Base-by-base conservation (phyloP, 495 filamentous ascomycete species). In the Coniosporium apollinis region DNA sequence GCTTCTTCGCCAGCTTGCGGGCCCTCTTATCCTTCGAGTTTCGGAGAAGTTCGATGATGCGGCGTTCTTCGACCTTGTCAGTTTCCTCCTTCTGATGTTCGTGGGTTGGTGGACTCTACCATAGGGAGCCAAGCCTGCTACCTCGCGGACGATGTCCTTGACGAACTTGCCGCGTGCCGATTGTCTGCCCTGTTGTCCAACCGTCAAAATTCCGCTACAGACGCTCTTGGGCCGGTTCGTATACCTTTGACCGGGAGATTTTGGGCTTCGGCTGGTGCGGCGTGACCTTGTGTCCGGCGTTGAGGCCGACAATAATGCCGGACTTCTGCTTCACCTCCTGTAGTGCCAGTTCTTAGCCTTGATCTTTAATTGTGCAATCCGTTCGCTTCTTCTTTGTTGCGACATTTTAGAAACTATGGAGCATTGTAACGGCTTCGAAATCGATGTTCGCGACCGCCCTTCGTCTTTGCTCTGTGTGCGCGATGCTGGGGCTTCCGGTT, bases 21-120 rank as follows among this genome's bases (percentile, higher is more conserved):
- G 89, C 89, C 65, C 89, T 82, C 80, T 97, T 97, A 65, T 97
- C 89, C 69, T 93, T 93, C 69, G 77, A 75, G 74, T 96, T 97
- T 50, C 89, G 82, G 60, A 97, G 76, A 47, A 97, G 70, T 74
- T 97, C 89, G 60, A 96, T 91, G 56, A 97, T 81, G 52, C 89
- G 85, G 59, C 86, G 84, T 71, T 97, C 89, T n/a, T 16, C 13
- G 16, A 39, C 35, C 34, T n/a, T 38, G 28, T 14, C 26, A 29
- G 7, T n/a, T 36, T n/a, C 19, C 20, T n/a, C n/a, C n/a, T n/a
- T n/a, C n/a, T n/a, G 29, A 48, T 48, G 51, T 45, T 37, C 33
- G 39, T 9, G 8, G 28, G n/a, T n/a, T n/a, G 16, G 22, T 28
- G 25, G 49, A 19, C 17, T 39, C 19, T 19, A 11, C 30, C 24